A percentile compares a stretch with the other conserved stretches of the same genome.
phyloP scores from a whole-genome alignment of 2,329 filamentous ascomycete genomes.

The Cyanodermella asteris region DNA sequence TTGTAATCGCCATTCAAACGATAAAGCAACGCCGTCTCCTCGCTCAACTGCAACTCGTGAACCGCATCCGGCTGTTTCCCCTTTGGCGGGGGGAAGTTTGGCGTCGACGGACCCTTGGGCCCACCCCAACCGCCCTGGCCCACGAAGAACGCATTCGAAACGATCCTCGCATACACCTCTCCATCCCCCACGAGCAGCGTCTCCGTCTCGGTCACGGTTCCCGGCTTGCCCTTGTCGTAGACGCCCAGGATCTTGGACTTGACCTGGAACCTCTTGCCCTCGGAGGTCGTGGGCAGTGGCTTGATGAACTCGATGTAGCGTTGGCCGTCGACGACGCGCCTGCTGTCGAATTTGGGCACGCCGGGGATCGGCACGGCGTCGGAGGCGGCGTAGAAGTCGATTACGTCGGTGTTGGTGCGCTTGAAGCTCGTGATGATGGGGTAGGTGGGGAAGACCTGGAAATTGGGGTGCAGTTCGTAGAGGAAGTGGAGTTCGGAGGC shows the following conservation, averaged over 20 bases:
- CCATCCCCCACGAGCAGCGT: constrained; percentile 53
- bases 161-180: constrained; percentile 48
- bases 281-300: constrained; percentile 49
- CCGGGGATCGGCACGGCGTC: constrained; percentile 46
- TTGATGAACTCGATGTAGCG: constrained; percentile 58
- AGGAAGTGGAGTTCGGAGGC: constrained; percentile 82
- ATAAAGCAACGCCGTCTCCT: constrained; percentile 56
- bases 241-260: constrained; percentile 61
- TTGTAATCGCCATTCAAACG: constrained; percentile 32
- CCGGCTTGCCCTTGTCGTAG: constrained; percentile 74
- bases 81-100: constrained; percentile 57
- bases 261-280: constrained; percentile 52
- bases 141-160: constrained; percentile 57
- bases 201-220: constrained; percentile 63
- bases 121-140: constrained; percentile 71
- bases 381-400: constrained; percentile 62
- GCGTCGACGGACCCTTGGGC: constrained; percentile 60
- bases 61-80: constrained; percentile 48
- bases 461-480: constrained; percentile 74
- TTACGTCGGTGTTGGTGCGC: constrained; percentile 48
- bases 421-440: constrained; percentile 62
- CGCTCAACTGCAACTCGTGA: constrained; percentile 46
- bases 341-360: constrained; percentile 54
- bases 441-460: constrained; percentile 77
- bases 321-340: constrained; percentile 63